Conservation (phyloP, 345 rosid genomes). For the Diplotaxis tenuifolia region DNA sequence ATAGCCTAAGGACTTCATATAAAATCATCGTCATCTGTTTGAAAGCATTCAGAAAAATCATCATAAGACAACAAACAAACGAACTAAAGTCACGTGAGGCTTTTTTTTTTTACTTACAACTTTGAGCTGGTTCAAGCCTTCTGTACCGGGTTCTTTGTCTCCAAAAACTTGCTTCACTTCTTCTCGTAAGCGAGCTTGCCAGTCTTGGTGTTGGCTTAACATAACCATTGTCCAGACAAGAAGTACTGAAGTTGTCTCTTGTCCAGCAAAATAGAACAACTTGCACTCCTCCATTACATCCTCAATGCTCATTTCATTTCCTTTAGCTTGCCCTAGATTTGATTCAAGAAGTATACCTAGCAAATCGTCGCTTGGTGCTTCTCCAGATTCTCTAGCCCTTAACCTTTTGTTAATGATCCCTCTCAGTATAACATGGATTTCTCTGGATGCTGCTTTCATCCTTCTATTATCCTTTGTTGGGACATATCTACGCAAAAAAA, state of each 20-base stretch:
- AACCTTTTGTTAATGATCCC: constrained; percentile 37
- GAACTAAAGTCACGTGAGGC: neutral
- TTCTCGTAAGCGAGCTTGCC: neutral
- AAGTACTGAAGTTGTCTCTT: neutral
- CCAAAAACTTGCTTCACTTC: neutral
- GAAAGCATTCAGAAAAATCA: neutral
- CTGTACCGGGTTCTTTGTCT: neutral
- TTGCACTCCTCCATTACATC: neutral
- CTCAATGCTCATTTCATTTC: neutral
- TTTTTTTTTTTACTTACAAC: neutral
- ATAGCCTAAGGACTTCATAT: neutral
- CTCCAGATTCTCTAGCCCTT: constrained; percentile 27
- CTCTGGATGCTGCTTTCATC: constrained; percentile 34
- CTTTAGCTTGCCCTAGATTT: neutral
- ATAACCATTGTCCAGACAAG: neutral
- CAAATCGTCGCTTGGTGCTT: constrained; percentile 36
- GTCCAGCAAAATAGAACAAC: neutral
- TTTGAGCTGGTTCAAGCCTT: neutral
- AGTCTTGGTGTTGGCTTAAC: neutral
- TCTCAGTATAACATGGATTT: constrained; percentile 20
- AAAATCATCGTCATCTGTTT: neutral
- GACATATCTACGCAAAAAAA: constrained; percentile 36
- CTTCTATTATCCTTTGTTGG: constrained; percentile 49
- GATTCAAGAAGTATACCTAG: constrained; percentile 35
- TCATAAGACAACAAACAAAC: neutral